phyloP scores from a whole-genome alignment of 352 stramenopile species.

The Phytophthora lateralis region DNA sequence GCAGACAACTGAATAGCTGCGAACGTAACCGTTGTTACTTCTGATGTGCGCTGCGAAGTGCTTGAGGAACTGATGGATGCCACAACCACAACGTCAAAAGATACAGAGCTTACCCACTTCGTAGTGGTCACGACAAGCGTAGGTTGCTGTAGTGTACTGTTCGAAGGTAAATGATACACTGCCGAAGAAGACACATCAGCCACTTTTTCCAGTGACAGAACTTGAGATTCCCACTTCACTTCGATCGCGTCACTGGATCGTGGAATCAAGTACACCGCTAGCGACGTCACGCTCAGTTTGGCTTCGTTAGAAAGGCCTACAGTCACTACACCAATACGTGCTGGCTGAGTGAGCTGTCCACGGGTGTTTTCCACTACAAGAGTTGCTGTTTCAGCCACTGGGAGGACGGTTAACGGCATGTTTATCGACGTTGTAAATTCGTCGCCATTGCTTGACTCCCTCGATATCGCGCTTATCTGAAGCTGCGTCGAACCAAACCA shows the following conservation, averaged over 20 bases:
- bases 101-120: constrained; percentile 33
- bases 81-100: constrained; percentile 46
- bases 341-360: constrained; percentile 35
- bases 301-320: constrained; percentile 34
- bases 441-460: constrained; percentile 33
- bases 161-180: constrained; percentile 42
- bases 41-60: constrained; percentile 39
- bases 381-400: constrained; percentile 44
- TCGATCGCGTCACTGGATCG: constrained; percentile 31
- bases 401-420: constrained; percentile 38
- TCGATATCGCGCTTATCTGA: constrained; percentile 41
- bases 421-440: constrained; percentile 18
- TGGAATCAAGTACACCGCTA: constrained; percentile 46
- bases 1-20: constrained; percentile 43
- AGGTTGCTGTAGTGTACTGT: constrained; percentile 27
- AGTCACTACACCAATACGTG: constrained; percentile 41
- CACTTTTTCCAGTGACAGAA: constrained; percentile 34
- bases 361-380: constrained; percentile 46
- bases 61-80: constrained; percentile 38
- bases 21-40: constrained; percentile 39
- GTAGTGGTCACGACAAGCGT: constrained; percentile 36
- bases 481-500: constrained; percentile 49
- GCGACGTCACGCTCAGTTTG: constrained; percentile 40
- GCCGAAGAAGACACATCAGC: constrained; percentile 34
- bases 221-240: constrained; percentile 44